These are phyloP conservation scores for Ligustrum vulgare DNA, from an alignment of 257 asterid species.

Conservation along the genomic window DNA sequence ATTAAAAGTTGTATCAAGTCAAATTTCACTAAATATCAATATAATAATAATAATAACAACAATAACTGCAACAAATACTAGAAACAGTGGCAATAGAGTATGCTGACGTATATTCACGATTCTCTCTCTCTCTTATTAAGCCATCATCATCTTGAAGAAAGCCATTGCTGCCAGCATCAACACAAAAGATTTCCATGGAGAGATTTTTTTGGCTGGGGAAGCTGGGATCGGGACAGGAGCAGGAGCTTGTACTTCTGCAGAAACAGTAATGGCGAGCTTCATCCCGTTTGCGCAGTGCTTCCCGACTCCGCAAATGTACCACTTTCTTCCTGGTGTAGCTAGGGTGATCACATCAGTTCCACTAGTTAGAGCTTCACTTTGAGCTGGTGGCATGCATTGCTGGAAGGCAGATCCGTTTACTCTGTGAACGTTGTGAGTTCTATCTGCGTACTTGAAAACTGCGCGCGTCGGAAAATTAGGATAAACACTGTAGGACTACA, in stretches of 20 bases:
- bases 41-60: too few relatives aligned
- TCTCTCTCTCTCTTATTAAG: neutral
- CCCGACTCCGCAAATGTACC: constrained; percentile 24
- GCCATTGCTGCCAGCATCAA: neutral
- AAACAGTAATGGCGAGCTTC: constrained; percentile 15
- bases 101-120: too few relatives aligned
- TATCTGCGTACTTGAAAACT: constrained; percentile 19
- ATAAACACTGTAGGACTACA: neutral
- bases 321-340: constrained; percentile 15
- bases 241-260: neutral
- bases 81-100: too few relatives aligned
- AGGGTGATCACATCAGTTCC: constrained; percentile 24
- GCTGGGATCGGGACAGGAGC: constrained; percentile 9
- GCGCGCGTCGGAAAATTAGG: constrained; percentile 4
- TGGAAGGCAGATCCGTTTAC: constrained; percentile 14
- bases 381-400: constrained; percentile 5
- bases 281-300: neutral
- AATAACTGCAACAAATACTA: too few relatives aligned
- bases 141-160: neutral
- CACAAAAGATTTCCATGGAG: neutral
- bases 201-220: neutral
- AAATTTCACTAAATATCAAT: too few relatives aligned
- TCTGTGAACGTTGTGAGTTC: constrained; percentile 13
- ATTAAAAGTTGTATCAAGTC: too few relatives aligned
- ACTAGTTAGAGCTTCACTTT: neutral